Evolutionary conservation across 129 eudicot species (phyloP), one percentile per base, ranked within the genome.

Genomic region (Dittrichia graveolens): DNA sequence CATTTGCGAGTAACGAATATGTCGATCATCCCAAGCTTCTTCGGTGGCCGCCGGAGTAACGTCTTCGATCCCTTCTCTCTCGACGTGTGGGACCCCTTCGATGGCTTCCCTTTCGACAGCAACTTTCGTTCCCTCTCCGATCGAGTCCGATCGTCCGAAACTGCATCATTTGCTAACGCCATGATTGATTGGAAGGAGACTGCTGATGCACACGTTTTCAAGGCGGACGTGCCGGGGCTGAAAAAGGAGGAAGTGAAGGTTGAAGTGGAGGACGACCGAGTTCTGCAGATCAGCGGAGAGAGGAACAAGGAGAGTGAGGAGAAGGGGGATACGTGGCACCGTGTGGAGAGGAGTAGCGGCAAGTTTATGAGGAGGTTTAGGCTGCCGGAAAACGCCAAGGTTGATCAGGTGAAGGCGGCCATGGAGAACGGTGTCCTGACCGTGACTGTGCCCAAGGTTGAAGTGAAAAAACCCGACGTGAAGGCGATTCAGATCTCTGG

Each of bases 241-340:
- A 77, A 77, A 8, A 77, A 77, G 81, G 81, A 77, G 56, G 81
- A 77, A 3, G 74, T 76, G 74, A 67, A 76, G 69, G 74, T 76
- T 1, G 80, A 76, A 61, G 61, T 68, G 11, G 81, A 69, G 15
- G 81, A 77, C 5, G 76, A 63, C 11, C 35, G 75, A 24, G 68
- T 77, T 43, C 16, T 77, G 62, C 71, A 69, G 76, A 61, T 77
- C 44, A 77, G 81, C 1, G 81, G 81, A 3, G 81, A 69, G 71
- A 61, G 81, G 52, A 77, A 39, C 35, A 69, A 41, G 3, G 81
- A 77, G 71, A 54, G 31, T 4, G 76, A 77, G 46, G 81, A 77
- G 38, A 77, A 69, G 56, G 34, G 34, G 3, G 81, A 77, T 4
- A 77, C 40, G 70, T 77, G 81, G 76, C 81, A 77, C 53, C 53